A percentile compares a stretch with the other conserved stretches of the same genome.
Conservation (phyloP, 2,329 filamentous ascomycete species). For the Myotisia sp. region DNA sequence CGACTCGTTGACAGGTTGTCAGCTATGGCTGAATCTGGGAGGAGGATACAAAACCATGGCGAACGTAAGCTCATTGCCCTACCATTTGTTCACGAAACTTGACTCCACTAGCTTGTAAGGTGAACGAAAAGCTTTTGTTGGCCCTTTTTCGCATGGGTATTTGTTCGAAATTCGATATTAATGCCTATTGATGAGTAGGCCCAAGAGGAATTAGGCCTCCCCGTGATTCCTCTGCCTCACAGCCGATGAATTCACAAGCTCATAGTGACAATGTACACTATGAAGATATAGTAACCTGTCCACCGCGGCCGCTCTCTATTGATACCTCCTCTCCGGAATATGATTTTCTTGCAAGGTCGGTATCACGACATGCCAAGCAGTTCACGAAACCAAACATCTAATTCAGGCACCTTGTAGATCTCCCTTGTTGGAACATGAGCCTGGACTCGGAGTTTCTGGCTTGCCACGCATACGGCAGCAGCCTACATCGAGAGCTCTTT, state of each 20-base stretch:
- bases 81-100: no score
- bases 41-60: no score
- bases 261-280: slow-evolving; percentile 28
- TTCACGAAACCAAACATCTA: neutral
- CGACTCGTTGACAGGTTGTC: no score
- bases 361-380: neutral
- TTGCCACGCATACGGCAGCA: slow-evolving; percentile 88
- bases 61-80: no score
- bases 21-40: no score
- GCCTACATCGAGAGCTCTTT: slow-evolving; percentile 51
- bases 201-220: neutral
- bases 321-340: slow-evolving; percentile 55
- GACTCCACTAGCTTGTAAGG: no score
- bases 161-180: no score
- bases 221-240: slow-evolving; percentile 1
- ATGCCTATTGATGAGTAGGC: no score
- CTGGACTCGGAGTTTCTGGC: slow-evolving; percentile 71
- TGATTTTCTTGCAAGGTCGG: slow-evolving; percentile 60
- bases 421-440: slow-evolving; percentile 75
- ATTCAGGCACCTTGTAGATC: slow-evolving; percentile 42
- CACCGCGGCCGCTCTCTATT: slow-evolving; percentile 59
- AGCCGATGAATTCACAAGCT: neutral
- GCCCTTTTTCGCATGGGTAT: no score
- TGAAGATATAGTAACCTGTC: slow-evolving; percentile 44
- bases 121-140: slow-evolving; percentile 2